Evolutionary conservation across 208 protist genomes (phyloP).

Genomic region (Naegleria gruberi): DNA sequence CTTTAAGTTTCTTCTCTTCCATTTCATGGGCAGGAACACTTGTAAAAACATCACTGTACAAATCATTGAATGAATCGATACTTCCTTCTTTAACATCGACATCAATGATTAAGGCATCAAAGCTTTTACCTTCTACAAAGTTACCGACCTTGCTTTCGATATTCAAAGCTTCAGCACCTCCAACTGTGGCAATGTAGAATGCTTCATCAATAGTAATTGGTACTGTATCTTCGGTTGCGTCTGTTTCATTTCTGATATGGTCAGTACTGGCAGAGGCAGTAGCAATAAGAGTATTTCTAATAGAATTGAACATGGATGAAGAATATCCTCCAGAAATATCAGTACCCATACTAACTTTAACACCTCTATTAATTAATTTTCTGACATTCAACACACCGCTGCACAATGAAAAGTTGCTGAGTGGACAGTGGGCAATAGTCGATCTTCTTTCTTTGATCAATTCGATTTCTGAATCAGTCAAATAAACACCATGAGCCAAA

Average conservation of each 20-base stretch:
- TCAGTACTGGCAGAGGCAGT: constrained; percentile 51
- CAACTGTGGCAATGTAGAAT: constrained; percentile 74
- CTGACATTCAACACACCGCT: constrained; percentile 60
- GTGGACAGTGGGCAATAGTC: constrained; percentile 75
- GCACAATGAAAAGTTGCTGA: constrained; percentile 78
- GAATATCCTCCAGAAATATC: constrained; percentile 78
- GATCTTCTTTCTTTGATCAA: constrained; percentile 52
- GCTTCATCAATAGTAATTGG: constrained; percentile 52
- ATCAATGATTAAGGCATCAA: constrained; percentile 75
- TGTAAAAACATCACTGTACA: background rate
- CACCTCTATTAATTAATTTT: constrained; percentile 50
- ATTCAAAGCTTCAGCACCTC: constrained; percentile 66
- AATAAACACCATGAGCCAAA: constrained; percentile 74
- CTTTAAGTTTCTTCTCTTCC: constrained; percentile 44
- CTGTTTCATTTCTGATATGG: background rate
- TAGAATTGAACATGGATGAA: constrained; percentile 67
- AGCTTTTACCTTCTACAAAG: constrained; percentile 66
- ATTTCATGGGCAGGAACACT: too few relatives aligned
- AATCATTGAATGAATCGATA: constrained; percentile 51
- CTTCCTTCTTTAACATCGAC: constrained; percentile 42
- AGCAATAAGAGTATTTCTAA: constrained; percentile 59
- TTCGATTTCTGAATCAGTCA: constrained; percentile 67
- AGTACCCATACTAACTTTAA: constrained; percentile 81
- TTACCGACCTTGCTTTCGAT: constrained; percentile 62
- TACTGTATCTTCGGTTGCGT: background rate